These are phyloP conservation scores for Kuraishia capsulata DNA, from an alignment of 805 yeast genomes.

Conservation along the genomic window DNA sequence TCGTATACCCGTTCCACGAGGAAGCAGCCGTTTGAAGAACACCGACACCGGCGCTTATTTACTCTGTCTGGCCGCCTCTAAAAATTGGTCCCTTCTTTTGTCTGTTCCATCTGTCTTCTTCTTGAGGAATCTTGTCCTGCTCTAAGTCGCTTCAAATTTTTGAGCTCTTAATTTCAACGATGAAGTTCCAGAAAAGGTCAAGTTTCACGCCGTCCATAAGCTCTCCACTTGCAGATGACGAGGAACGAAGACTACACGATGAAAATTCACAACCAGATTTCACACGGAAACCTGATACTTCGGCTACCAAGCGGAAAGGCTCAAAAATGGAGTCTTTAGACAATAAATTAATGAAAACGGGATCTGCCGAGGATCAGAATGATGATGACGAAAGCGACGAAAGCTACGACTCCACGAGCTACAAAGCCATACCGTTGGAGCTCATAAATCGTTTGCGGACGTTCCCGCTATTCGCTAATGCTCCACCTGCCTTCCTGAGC, in stretches of 20 bases:
- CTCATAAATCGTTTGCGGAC: constrained; percentile 42
- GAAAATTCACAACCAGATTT: constrained; percentile 72
- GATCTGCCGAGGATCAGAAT: constrained; percentile 12
- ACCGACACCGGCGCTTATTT: too few relatives aligned
- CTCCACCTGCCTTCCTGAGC: constrained; percentile 56
- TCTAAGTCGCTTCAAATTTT: too few relatives aligned
- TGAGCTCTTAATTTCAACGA: background rate
- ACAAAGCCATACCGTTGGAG: constrained; percentile 38
- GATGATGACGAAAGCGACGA: constrained; percentile 10
- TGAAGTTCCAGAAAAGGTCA: constrained; percentile 1
- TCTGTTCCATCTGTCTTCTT: too few relatives aligned
- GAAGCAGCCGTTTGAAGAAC: too few relatives aligned
- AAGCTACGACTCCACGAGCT: too few relatives aligned
- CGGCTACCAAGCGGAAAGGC: background rate
- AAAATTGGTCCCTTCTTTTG: too few relatives aligned
- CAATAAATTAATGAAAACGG: constrained; percentile 9
- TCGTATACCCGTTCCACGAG: too few relatives aligned
- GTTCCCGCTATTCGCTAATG: constrained; percentile 59
- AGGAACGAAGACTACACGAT: constrained; percentile 69
- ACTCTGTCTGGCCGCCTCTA: too few relatives aligned
- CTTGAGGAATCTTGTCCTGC: too few relatives aligned
- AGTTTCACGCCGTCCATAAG: constrained; percentile 16
- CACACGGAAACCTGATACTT: constrained; percentile 26
- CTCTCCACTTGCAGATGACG: constrained; percentile 19
- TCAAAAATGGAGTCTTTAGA: constrained; percentile 1